Conservation (phyloP, 2,329 filamentous ascomycete species). For the Cephalotrichum gorgonifer region DNA sequence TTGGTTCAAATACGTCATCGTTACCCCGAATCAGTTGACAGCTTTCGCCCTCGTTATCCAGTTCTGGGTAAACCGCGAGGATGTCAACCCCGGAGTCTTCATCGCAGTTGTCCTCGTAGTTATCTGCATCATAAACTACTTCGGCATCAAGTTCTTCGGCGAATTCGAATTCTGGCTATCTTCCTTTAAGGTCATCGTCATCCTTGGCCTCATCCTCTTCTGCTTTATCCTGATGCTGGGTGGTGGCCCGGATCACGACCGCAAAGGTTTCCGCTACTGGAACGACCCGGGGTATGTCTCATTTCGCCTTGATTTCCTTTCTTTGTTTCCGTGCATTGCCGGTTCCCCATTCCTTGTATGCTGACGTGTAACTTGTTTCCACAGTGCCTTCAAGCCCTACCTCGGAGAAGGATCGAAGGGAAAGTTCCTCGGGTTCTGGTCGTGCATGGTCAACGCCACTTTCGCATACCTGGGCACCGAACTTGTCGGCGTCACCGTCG, state of each 20-base stretch:
- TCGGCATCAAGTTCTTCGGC: conserved; percentile 58
- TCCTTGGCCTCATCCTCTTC: conserved; percentile 56
- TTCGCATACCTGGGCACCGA: conserved; percentile 74
- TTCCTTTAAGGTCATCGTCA: conserved; percentile 59
- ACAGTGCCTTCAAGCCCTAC: conserved; percentile 38
- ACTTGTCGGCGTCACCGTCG: conserved; percentile 67
- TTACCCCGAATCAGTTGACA: conserved; percentile 76
- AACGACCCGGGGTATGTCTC: conserved; percentile 38
- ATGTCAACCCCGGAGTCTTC: conserved; percentile 68
- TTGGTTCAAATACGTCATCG: conserved; percentile 75
- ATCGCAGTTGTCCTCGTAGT: conserved; percentile 59
- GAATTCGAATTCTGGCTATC: conserved; percentile 54
- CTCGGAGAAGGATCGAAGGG: conserved; percentile 32
- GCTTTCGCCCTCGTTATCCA: conserved; percentile 70
- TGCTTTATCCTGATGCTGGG: conserved; percentile 53
- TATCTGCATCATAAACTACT: conserved; percentile 59
- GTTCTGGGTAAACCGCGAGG: conserved; percentile 58
- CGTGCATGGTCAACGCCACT: conserved; percentile 62
- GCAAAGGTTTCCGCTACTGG: conserved; percentile 59
- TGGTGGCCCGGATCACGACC: conserved; percentile 52
- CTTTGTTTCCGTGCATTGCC: no score
- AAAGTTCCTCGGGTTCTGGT: conserved; percentile 56
- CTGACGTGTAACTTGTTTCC: not conserved
- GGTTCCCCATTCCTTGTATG: conserved; percentile 19
- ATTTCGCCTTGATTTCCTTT: no score